Evolutionary conservation across 768 basidiomycete genomes (phyloP).

Genomic region (Tricholomella constricta): DNA sequence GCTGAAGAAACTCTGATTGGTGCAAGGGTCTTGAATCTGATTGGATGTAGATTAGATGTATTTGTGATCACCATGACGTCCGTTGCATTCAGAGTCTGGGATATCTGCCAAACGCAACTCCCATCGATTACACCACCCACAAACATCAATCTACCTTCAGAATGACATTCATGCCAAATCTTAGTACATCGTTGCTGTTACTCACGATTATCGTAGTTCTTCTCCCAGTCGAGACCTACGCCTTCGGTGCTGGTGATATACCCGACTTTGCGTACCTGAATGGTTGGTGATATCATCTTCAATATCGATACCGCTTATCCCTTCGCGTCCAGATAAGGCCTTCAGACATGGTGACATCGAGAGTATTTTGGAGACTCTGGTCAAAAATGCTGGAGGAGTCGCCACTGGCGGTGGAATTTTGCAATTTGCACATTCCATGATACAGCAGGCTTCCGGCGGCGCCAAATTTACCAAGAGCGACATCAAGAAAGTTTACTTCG

Average conservation of each 20-base stretch:
- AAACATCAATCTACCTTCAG: conserved; percentile 1
- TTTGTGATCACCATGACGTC: conserved; percentile 12
- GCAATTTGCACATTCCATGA: conserved; percentile 48
- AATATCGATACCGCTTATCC: neutral
- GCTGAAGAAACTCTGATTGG: conserved; percentile 47
- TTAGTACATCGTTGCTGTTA: conserved; percentile 35
- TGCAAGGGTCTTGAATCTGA: too few species aligned
- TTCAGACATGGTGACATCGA: conserved; percentile 81
- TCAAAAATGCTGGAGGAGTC: conserved; percentile 53
- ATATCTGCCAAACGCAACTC: neutral
- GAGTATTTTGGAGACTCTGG: conserved; percentile 60
- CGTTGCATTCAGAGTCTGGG: neutral
- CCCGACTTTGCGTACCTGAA: conserved; percentile 71
- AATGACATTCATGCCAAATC: conserved; percentile 31
- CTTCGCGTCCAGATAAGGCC: conserved; percentile 53
- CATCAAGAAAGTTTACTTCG: conserved; percentile 69
- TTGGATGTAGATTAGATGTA: conserved; percentile 12
- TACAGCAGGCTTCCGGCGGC: conserved; percentile 48
- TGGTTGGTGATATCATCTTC: conserved; percentile 34
- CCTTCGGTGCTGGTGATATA: conserved; percentile 70
- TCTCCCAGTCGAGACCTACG: conserved; percentile 45
- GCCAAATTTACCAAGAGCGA: conserved; percentile 66
- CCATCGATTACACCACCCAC: conserved; percentile 10
- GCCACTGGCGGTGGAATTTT: conserved; percentile 51
- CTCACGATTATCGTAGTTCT: conserved; percentile 41